phyloP scores from a whole-genome alignment of 2,329 filamentous ascomycete species.

The Apiospora hydei region DNA sequence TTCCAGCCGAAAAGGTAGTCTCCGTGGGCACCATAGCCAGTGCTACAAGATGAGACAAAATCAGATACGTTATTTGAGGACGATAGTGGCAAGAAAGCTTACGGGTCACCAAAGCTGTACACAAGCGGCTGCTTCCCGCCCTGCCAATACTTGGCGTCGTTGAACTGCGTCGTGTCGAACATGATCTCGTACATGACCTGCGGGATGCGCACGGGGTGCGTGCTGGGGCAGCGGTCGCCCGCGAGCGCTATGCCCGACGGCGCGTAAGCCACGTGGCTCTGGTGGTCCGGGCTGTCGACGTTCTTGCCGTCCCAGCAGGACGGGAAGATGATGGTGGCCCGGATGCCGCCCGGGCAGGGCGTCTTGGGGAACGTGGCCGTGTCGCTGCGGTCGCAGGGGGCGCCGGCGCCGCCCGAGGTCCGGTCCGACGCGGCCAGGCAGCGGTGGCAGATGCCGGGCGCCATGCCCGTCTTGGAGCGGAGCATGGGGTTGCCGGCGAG shows the following conservation, averaged over 20 bases:
- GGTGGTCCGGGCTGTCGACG: slow-evolving; percentile 61
- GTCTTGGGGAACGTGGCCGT: slow-evolving; percentile 57
- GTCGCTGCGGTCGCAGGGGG: slow-evolving; percentile 40
- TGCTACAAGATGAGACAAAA: slow-evolving; percentile 44
- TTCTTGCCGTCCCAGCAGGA: slow-evolving; percentile 69
- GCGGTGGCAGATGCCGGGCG: slow-evolving; percentile 60
- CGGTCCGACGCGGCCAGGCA: slow-evolving; percentile 54
- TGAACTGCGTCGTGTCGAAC: slow-evolving; percentile 61
- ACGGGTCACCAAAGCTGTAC: slow-evolving; percentile 52
- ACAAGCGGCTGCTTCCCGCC: slow-evolving; percentile 58
- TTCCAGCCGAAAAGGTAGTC: slow-evolving; percentile 70
- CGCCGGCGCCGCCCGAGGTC: slow-evolving; percentile 41
- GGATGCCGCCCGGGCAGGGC: slow-evolving; percentile 59
- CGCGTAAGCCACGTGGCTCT: slow-evolving; percentile 63
- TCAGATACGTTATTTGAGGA: not conserved
- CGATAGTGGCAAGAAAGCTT: slow-evolving; percentile 29
- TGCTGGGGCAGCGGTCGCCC: slow-evolving; percentile 55
- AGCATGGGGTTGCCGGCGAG: slow-evolving; percentile 64
- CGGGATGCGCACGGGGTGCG: slow-evolving; percentile 61
- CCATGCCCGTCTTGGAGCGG: slow-evolving; percentile 55
- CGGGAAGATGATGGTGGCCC: slow-evolving; percentile 64
- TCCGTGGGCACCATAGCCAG: slow-evolving; percentile 64
- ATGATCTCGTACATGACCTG: slow-evolving; percentile 68
- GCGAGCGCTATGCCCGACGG: slow-evolving; percentile 48
- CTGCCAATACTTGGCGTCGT: slow-evolving; percentile 58